phyloP scores from a whole-genome alignment of 495 filamentous ascomycete species.

The Trichoderma reesei region DNA sequence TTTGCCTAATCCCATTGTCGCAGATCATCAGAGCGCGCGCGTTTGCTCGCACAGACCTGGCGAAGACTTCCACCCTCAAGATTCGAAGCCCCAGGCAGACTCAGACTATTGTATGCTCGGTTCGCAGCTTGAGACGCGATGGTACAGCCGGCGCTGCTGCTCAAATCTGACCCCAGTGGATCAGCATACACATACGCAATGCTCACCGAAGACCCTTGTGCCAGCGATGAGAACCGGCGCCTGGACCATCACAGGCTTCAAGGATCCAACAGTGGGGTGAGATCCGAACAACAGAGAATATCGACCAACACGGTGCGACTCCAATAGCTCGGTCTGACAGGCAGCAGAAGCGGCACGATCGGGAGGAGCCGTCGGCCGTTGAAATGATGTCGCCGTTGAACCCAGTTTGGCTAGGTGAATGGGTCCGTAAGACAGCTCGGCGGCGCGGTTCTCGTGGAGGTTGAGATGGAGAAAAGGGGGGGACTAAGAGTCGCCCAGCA shows the following conservation, averaged over 20 bases:
- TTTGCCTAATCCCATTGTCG: not conserved
- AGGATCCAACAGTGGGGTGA: not conserved
- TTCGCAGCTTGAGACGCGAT: too few relatives aligned
- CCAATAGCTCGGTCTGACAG: not conserved
- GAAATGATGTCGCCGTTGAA: too few relatives aligned
- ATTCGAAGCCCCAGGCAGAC: too few relatives aligned
- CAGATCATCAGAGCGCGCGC: not conserved
- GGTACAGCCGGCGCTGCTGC: too few relatives aligned
- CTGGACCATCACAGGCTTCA: too few relatives aligned
- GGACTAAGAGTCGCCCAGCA: not conserved
- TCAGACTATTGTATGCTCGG: too few relatives aligned
- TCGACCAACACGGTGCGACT: not conserved
- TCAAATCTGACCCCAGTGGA: too few relatives aligned
- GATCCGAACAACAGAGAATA: not conserved
- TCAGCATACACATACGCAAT: too few relatives aligned
- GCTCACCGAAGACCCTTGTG: too few relatives aligned
- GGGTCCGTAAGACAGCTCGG: too few relatives aligned
- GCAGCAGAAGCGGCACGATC: not conserved
- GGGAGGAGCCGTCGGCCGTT: not conserved
- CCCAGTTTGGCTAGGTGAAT: too few relatives aligned
- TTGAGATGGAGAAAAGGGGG: conserved; percentile 8
- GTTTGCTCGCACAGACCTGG: not conserved
- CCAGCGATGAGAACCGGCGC: too few relatives aligned
- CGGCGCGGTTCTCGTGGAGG: not conserved
- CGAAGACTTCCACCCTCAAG: not conserved